Evolutionary conservation across 257 asterid species (phyloP), one percentile per base, ranked within the genome.

Genomic region (Haberlea rhodopensis): DNA sequence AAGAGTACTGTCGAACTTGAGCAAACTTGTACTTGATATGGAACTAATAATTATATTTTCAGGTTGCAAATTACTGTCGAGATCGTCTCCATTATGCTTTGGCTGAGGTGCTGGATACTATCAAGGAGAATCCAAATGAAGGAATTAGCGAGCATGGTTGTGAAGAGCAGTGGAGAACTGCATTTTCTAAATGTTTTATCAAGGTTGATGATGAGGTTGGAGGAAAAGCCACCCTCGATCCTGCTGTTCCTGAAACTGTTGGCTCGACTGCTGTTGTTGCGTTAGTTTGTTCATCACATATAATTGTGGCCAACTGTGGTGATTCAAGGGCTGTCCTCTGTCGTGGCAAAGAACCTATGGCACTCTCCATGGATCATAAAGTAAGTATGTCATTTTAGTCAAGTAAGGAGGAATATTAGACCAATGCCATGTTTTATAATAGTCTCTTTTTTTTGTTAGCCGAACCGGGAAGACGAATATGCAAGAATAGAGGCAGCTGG

Each of bases 321-420:
- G 99, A 94, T 78, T 94, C 99, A 27, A 83, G 97, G 83, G 99
- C 95, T 45, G 99, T 94, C 68, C 90, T 94, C 24, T 86, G 78
- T 75, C 99, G 96, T 43, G 96, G 96, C 49, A 94, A 84, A 74
- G 90, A 84, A 64, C 73, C 99, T 37, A 27, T 87, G 71, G 74
- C 99, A 2, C 82, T 94, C 43, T 94, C 97, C 0, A 81, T 76
- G 34, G 99, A 90, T 69, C 97, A 94, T 69, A 94, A 94, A 78
- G 99, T 92, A 80, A 68, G 77, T 37, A 49, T 57, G 8, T 24
- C 2, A 22, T 69, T 18, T 43, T 16, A 8, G 9, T 66, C 22
- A 16, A 8, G 5, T 28, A 29, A 8, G 22, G 55, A 25, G 9
- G 2, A 48, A 22, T 64, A 26, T 29, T 58, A 60, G 24, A 5